Conservation (phyloP, 1,284 basidiomycete species). For the Psilocybe mexicana region DNA sequence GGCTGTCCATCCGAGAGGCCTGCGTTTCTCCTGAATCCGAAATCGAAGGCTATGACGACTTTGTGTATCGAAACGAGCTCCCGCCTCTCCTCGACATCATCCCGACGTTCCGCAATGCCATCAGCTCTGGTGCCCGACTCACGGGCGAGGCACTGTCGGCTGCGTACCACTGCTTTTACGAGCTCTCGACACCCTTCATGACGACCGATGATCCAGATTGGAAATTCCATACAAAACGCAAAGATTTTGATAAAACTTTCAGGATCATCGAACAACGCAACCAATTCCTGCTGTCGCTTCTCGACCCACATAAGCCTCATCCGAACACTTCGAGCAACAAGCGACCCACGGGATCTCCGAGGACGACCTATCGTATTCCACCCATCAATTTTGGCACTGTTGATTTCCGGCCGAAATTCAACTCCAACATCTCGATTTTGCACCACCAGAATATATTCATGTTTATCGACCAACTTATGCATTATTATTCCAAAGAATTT, state of each 20-base stretch:
- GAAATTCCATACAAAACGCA: neutral
- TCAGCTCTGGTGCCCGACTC: neutral
- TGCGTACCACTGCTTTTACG: neutral
- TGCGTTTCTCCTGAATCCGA: neutral
- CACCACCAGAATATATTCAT: neutral
- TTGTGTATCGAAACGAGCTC: neutral
- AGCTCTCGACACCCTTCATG: neutral
- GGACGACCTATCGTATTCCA: neutral
- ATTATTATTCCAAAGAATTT: neutral
- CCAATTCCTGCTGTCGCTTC: neutral
- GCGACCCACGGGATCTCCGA: neutral
- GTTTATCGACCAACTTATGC: neutral
- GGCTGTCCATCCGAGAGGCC: conserved; percentile 2
- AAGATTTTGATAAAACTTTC: neutral
- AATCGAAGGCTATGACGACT: neutral
- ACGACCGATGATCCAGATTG: neutral
- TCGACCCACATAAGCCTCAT: neutral
- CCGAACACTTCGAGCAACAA: neutral
- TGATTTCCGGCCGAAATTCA: neutral
- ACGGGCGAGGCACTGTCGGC: neutral
- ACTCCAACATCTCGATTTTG: neutral
- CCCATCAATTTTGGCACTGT: neutral
- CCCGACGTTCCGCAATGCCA: neutral
- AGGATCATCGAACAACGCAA: neutral
- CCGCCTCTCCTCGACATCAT: neutral